Evolutionary conservation across 805 yeast genomes (phyloP).

Genomic region (Candida insectalens): DNA sequence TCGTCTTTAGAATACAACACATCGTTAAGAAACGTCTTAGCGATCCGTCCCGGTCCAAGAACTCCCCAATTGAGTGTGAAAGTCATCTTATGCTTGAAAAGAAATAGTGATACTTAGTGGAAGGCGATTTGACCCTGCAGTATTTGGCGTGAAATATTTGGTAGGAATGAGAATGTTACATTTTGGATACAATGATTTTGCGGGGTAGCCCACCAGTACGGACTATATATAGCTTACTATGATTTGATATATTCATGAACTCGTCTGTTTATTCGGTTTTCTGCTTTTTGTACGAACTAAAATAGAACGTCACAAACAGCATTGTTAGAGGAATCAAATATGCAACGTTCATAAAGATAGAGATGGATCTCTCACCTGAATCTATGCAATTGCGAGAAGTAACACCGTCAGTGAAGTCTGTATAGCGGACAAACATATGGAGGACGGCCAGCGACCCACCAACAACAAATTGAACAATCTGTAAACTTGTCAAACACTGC

Average conservation of each 20-base stretch:
- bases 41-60: constrained; percentile 40
- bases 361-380: constrained; percentile 52
- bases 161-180: too few relatives aligned
- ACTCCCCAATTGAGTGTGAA: constrained; percentile 33
- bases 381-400: constrained; percentile 40
- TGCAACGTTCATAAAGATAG: constrained; percentile 49
- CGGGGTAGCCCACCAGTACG: too few relatives aligned
- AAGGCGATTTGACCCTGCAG: neutral
- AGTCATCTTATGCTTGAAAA: too few relatives aligned
- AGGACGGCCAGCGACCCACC: constrained; percentile 62
- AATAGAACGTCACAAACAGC: constrained; percentile 54
- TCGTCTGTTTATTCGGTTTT: too few relatives aligned
- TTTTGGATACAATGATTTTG: too few relatives aligned
- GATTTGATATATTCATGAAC: too few relatives aligned
- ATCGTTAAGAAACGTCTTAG: constrained; percentile 31
- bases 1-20: constrained; percentile 16
- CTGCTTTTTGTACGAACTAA: constrained; percentile 41
- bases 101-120: too few relatives aligned
- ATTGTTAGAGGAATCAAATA: constrained; percentile 62
- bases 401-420: constrained; percentile 33
- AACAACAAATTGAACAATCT: constrained; percentile 56
- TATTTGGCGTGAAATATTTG: too few relatives aligned
- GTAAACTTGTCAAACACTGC: constrained; percentile 52
- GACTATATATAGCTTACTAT: too few relatives aligned
- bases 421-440: constrained; percentile 53